These are phyloP conservation scores for Cryptosporidium parvum DNA, from an alignment of 169 alveolate genomes.

Conservation along the genomic window DNA sequence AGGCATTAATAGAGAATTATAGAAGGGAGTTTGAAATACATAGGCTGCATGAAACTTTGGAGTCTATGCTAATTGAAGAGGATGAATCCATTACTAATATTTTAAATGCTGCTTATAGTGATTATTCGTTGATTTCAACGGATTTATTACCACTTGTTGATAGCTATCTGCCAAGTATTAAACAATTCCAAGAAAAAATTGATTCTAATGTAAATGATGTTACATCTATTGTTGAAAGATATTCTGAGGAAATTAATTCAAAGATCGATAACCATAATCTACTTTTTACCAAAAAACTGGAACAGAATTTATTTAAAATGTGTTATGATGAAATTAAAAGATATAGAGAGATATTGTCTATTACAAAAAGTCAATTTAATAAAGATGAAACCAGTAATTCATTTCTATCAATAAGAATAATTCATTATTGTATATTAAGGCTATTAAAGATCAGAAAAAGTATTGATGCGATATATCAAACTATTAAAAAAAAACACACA, in stretches of 20 bases:
- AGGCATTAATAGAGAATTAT: conserved; percentile 50
- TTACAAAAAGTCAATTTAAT: conserved; percentile 24
- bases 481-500: neutral
- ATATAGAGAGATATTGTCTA: neutral
- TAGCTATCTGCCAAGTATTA: conserved; percentile 49
- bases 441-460: conserved; percentile 5
- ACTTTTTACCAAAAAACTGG: conserved; percentile 20
- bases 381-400: neutral
- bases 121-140: conserved; percentile 47
- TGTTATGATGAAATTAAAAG: conserved; percentile 18
- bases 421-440: conserved; percentile 33
- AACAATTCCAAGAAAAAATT: conserved; percentile 50
- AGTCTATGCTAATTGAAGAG: conserved; percentile 42
- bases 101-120: conserved; percentile 40
- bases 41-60: conserved; percentile 47
- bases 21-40: conserved; percentile 55
- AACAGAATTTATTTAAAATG: neutral
- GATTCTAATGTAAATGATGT: conserved; percentile 20
- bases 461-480: neutral
- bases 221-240: conserved; percentile 15
- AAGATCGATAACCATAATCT: conserved; percentile 11
- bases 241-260: conserved; percentile 9
- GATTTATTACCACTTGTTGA: conserved; percentile 61
- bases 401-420: conserved; percentile 18
- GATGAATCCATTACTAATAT: conserved; percentile 28